Percentiles rank a stretch among this genome's conserved stretches.
phyloP scores from a whole-genome alignment of 768 basidiomycete species.

The Tricholoma hemisulphureum region DNA sequence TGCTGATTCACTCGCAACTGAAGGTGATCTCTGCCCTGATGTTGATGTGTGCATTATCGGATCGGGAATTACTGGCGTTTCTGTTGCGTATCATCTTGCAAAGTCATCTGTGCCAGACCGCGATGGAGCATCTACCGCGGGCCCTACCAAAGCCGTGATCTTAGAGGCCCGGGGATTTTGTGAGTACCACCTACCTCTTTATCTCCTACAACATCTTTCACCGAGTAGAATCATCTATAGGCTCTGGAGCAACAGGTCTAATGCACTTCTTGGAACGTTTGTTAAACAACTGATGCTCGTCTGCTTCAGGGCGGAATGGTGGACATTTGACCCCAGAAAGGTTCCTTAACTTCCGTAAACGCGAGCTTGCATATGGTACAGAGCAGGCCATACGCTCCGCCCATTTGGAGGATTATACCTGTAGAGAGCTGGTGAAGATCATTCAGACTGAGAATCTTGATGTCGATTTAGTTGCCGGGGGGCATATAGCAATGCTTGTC shows the following conservation, averaged over 20 bases:
- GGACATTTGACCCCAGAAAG: constrained; percentile 63
- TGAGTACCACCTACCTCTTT: constrained; percentile 37
- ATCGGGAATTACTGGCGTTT: constrained; percentile 75
- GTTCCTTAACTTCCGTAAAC: constrained; percentile 45
- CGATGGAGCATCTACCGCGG: constrained; percentile 8
- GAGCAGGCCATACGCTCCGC: constrained; percentile 56
- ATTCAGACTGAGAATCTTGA: constrained; percentile 43
- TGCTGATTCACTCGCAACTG: constrained; percentile 64
- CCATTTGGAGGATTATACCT: constrained; percentile 58
- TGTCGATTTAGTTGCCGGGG: constrained; percentile 64
- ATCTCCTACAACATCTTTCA: background rate
- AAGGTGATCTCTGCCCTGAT: constrained; percentile 53
- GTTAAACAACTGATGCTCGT: background rate
- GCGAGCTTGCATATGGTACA: constrained; percentile 40
- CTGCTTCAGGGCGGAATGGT: constrained; percentile 64
- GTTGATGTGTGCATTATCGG: constrained; percentile 80
- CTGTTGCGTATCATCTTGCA: constrained; percentile 71
- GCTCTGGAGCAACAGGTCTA: constrained; percentile 75
- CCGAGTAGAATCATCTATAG: constrained; percentile 32
- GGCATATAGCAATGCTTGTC: constrained; percentile 49
- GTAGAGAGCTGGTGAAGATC: constrained; percentile 45
- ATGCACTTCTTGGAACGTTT: background rate
- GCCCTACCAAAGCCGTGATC: constrained; percentile 52
- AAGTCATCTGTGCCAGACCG: constrained; percentile 22
- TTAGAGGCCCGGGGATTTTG: constrained; percentile 88